phyloP scores from a whole-genome alignment of 352 stramenopile genomes.

The Albugo candida region DNA sequence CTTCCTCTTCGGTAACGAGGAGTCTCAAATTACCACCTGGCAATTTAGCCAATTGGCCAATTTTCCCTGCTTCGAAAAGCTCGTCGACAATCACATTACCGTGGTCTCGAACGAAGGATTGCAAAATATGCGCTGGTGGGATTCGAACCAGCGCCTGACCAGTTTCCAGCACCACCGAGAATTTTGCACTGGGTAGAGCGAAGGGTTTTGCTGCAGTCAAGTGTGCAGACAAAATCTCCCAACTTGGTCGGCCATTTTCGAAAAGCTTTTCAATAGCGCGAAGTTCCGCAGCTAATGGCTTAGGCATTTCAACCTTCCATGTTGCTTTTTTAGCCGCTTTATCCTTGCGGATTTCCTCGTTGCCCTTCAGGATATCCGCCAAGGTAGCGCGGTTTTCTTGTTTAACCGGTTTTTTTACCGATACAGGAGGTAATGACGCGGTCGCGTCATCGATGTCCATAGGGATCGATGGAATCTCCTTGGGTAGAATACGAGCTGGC shows the following conservation, averaged over 20 bases:
- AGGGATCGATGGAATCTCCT: too few species aligned
- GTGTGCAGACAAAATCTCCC: not conserved
- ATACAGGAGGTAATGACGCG: too few species aligned
- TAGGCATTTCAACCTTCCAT: not conserved
- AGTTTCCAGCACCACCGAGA: slow-evolving; percentile 1
- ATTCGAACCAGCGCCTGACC: slow-evolving; percentile 1
- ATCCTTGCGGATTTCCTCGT: too few species aligned
- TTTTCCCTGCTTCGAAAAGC: not conserved
- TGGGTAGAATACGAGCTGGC: too few species aligned
- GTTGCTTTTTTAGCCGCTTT: too few species aligned
- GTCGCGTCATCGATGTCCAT: too few species aligned
- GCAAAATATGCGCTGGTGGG: not conserved
- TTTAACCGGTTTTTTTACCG: too few species aligned
- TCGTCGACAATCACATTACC: slow-evolving; percentile 1
- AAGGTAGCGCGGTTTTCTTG: too few species aligned
- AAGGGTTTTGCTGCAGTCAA: slow-evolving; percentile 1
- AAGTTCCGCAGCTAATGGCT: slow-evolving; percentile 3
- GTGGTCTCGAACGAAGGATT: not conserved
- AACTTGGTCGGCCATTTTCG: not conserved
- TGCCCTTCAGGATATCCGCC: too few species aligned
- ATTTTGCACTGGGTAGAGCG: not conserved
- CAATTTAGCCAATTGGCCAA: slow-evolving; percentile 2
- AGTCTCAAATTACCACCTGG: slow-evolving; percentile 1
- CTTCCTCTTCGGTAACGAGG: slow-evolving; percentile 1
- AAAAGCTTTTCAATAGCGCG: slow-evolving; percentile 5